These are phyloP conservation scores for Fusarium siculi DNA, from an alignment of 2,329 filamentous ascomycete genomes.

Conservation along the genomic window DNA sequence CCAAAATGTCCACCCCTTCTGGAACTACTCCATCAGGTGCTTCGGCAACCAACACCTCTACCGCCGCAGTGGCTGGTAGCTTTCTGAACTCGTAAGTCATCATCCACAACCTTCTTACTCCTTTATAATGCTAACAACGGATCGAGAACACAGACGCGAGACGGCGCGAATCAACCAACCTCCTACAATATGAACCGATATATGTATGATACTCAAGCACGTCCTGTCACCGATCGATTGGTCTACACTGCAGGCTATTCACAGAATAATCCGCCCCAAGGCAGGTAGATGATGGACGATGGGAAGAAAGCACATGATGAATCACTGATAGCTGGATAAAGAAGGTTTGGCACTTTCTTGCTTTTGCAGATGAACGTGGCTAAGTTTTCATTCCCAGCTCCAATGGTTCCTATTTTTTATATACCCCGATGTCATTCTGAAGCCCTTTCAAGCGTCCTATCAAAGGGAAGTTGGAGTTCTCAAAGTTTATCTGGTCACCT, in stretches of 20 bases:
- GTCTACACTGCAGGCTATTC: background rate
- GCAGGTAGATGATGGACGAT: background rate
- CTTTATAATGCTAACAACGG: background rate
- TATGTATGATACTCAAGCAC: background rate
- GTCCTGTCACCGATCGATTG: background rate
- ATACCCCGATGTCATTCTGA: background rate
- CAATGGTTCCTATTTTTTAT: background rate
- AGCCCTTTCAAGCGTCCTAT: too few relatives aligned
- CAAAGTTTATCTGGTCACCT: background rate
- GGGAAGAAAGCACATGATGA: background rate
- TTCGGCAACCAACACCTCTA: background rate
- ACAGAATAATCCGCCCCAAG: background rate
- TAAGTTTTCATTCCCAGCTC: background rate
- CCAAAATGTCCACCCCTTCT: background rate
- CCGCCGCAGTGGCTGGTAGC: background rate
- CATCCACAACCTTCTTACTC: rapidly evolving
- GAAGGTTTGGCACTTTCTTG: background rate
- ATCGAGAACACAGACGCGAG: background rate
- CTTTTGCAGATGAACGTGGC: background rate
- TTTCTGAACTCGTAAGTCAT: background rate
- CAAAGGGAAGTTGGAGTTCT: too few relatives aligned
- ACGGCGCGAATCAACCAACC: background rate
- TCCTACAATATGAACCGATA: background rate
- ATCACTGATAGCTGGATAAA: background rate
- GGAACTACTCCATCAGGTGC: background rate